Conservation (phyloP, 2,329 filamentous ascomycete genomes). For the Beauveria sp. region DNA sequence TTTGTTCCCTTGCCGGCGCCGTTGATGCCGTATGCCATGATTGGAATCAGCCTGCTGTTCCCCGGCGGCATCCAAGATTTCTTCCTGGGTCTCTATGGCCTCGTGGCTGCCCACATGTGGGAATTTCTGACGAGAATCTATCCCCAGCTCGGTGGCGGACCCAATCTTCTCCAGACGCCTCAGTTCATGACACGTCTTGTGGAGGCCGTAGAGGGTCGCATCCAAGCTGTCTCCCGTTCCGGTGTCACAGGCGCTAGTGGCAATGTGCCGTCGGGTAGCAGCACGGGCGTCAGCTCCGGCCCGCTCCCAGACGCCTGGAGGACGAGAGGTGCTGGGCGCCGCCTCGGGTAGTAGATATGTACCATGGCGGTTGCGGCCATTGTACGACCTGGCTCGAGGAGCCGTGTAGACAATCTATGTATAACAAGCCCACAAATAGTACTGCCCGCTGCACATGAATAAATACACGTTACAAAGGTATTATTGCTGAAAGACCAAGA, state of each 20-base stretch:
- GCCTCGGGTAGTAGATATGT: slow-evolving; percentile 41
- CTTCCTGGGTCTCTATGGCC: slow-evolving; percentile 63
- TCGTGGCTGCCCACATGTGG: slow-evolving; percentile 81
- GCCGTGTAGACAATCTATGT: neutral
- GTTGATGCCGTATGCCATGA: slow-evolving; percentile 71
- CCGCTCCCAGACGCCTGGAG: slow-evolving; percentile 58
- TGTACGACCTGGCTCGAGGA: neutral
- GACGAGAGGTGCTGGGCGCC: slow-evolving; percentile 52
- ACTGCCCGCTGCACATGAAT: no score
- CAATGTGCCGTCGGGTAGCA: neutral
- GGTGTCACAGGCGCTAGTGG: neutral
- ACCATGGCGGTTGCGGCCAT: neutral
- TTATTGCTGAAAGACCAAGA: neutral
- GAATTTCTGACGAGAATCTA: slow-evolving; percentile 86
- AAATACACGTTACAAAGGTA: neutral
- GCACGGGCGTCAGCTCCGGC: slow-evolving; percentile 24
- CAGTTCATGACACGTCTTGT: slow-evolving; percentile 62
- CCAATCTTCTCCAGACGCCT: slow-evolving; percentile 70
- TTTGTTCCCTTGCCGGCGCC: slow-evolving; percentile 79
- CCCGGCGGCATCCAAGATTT: slow-evolving; percentile 45
- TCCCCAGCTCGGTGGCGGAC: slow-evolving; percentile 80
- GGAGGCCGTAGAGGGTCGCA: slow-evolving; percentile 25
- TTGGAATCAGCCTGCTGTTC: slow-evolving; percentile 66
- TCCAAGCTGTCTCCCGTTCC: neutral
- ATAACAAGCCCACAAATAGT: neutral